Base-by-base conservation (phyloP, 2,329 filamentous ascomycete species). In the Xylariaceae sp. region DNA sequence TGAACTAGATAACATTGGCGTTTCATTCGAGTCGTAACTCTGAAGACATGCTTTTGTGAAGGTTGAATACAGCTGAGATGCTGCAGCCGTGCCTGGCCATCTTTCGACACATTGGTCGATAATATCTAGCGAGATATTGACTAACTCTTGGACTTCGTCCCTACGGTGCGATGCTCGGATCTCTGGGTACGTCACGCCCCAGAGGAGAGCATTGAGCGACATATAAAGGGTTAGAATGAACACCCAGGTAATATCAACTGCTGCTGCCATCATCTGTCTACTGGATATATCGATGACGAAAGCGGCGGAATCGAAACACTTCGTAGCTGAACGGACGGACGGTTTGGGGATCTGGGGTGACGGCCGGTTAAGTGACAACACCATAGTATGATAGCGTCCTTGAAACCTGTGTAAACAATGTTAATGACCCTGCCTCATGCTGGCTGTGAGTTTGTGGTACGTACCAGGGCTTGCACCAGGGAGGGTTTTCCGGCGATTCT, bases 301-400 rank as follows among this genome's bases (percentile, higher is more conserved):
- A 10, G 87, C 81, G 45, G 91, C 88, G 41, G 91, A 92, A 44
- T 95, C 87, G 68, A 89, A 97, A 70, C 93, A 98, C 64, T 86
- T 88, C 29, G 83, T 77, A 1, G 93, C 93, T 1, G 93, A 91
- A n/a, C 82, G 76, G 7, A 88, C 73, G 0, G 91, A 93, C 0
- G 95, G 95, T 59, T 90, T 88, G 0, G 93, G 90, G 2, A 98
- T 86, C 71, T 98, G 95, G 1, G 95, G 95, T 1, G 91, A 96
- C 0, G 95, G 95, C 2, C 95, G 85, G 71, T 91, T 95, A 62
- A 98, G 82, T 65, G 93, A 89, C 44, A 96, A 86, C 20, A 96
- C 80, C 86, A 97, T 93, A 45, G 90, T 91, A 70, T 97, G 92
- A 72, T 90, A 92, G 62, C 89, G 82, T 16, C 82, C 80, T 10